These are phyloP conservation scores for Penicillium sp. DNA, from an alignment of 2,329 filamentous ascomycete genomes.

Conservation along the genomic window DNA sequence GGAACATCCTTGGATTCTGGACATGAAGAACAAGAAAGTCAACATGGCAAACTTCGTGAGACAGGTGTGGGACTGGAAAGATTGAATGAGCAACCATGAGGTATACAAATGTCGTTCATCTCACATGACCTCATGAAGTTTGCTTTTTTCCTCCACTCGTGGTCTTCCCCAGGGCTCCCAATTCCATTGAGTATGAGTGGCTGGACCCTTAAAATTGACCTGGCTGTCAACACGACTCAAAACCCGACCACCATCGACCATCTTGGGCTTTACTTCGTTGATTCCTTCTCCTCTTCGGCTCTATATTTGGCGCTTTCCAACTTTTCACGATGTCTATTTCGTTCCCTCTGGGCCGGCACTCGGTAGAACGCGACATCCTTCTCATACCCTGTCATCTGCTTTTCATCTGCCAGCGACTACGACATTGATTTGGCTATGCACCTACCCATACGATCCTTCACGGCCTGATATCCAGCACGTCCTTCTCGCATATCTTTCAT, in stretches of 20 bases:
- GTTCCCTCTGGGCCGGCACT: slow-evolving; percentile 25
- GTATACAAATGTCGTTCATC: neutral
- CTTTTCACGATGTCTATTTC: slow-evolving; percentile 11
- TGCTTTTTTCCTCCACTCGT: neutral
- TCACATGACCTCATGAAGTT: neutral
- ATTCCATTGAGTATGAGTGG: slow-evolving; percentile 23
- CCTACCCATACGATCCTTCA: slow-evolving; percentile 25
- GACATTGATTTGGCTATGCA: slow-evolving; percentile 17
- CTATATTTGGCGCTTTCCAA: slow-evolving; percentile 9
- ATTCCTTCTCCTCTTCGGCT: slow-evolving; percentile 7
- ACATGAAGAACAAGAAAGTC: slow-evolving; percentile 94
- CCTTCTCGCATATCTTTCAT: slow-evolving; percentile 14
- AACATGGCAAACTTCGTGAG: slow-evolving; percentile 95
- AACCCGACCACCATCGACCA: slow-evolving; percentile 12
- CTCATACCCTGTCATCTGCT: slow-evolving; percentile 24
- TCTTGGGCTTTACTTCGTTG: slow-evolving; percentile 3
- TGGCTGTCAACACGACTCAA: slow-evolving; percentile 30
- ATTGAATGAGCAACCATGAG: slow-evolving; percentile 43
- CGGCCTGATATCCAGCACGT: slow-evolving; percentile 17
- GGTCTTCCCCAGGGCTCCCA: neutral
- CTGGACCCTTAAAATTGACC: slow-evolving; percentile 31
- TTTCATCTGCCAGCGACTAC: slow-evolving; percentile 13
- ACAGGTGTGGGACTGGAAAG: slow-evolving; percentile 96
- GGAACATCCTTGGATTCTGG: slow-evolving; percentile 97
- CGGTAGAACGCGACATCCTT: slow-evolving; percentile 5